Evolutionary conservation across 192 early-diverging fungal species (phyloP), one percentile per base, ranked within the genome.

Genomic region (Powellomyces hirtus): DNA sequence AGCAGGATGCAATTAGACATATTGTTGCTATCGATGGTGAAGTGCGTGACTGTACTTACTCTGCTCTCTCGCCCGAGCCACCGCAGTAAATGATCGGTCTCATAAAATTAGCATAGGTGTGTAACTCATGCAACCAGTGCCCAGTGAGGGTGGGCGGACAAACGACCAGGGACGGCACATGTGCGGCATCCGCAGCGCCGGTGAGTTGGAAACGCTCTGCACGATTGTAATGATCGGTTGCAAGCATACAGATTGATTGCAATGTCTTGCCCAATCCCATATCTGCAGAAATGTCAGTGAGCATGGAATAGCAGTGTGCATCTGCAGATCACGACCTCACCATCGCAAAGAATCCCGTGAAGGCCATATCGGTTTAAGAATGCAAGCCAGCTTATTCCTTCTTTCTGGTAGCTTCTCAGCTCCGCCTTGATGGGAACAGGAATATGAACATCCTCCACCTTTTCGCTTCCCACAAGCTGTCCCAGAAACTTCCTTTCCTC

Each of bases 181-280:
- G 93, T 18, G 75, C 75, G 44, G 78, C 79, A 40, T 92, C 89
- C 1, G 89, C 85, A 4, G 86, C 77, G 22, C 63, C 66, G 1
- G 79, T 80, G 42, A 85, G 72, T 14, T 49, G 51, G 68, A 83
- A 89, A 58, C 84, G 79, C 44, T 81, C 73, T 6, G 79, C 74
- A 46, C 95, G 88, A 40, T 85, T 70, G 68, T 87, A 75, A 62
- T 98, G 95, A 77, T 98, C 93, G 66, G 91, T 88, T 0, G 94
- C 91, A 36, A 99, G 64, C 61, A 97, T 94, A 65, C 93, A 95
- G 60, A 99, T 97, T 31, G 94, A 91, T 72, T 99, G 97, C 34
- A 98, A 70, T 1, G 96, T 98, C 77, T 99, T 99, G 10, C 97
- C 97, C 24, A 99, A 77, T 24, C 97, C 97, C 97, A 98, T 98